Conservation (phyloP, 768 basidiomycete species). For the Tubosaeta sp. region DNA sequence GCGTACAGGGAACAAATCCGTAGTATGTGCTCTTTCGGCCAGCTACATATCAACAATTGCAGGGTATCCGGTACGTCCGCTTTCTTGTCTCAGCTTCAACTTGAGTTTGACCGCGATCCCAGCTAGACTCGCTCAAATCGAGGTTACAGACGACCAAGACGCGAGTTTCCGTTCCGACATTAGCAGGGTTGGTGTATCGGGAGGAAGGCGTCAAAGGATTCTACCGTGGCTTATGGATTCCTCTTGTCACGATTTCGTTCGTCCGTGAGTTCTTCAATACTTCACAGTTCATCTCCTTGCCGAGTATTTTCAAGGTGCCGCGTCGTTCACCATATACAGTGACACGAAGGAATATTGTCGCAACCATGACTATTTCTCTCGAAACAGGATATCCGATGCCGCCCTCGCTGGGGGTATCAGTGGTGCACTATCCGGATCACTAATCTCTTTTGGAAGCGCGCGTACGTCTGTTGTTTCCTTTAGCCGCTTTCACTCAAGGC, state of each 20-base stretch:
- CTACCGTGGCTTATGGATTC: constrained; percentile 88
- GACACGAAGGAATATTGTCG: constrained; percentile 73
- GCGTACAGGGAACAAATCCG: constrained; percentile 70
- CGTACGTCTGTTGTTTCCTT: constrained; percentile 50
- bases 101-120: constrained; percentile 2
- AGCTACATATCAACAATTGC: constrained; percentile 91
- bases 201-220: constrained; percentile 89
- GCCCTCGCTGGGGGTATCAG: constrained; percentile 76
- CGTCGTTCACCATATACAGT: constrained; percentile 89
- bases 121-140: constrained; percentile 95
- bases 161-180: constrained; percentile 65
- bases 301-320: constrained; percentile 54
- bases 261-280: constrained; percentile 64
- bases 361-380: constrained; percentile 53
- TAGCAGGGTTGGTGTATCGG: constrained; percentile 68
- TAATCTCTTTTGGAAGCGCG: constrained; percentile 86
- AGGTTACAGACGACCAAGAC: constrained; percentile 82
- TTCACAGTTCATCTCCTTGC: constrained; percentile 1
- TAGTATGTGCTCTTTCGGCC: constrained; percentile 86
- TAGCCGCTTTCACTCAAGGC: constrained; percentile 17
- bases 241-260: constrained; percentile 91
- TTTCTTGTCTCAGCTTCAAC: not conserved
- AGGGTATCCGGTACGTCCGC: constrained; percentile 68
- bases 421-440: constrained; percentile 83
- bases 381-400: constrained; percentile 60